Conservation (phyloP, 768 basidiomycete species). For the Psilocybe cyanescens region DNA sequence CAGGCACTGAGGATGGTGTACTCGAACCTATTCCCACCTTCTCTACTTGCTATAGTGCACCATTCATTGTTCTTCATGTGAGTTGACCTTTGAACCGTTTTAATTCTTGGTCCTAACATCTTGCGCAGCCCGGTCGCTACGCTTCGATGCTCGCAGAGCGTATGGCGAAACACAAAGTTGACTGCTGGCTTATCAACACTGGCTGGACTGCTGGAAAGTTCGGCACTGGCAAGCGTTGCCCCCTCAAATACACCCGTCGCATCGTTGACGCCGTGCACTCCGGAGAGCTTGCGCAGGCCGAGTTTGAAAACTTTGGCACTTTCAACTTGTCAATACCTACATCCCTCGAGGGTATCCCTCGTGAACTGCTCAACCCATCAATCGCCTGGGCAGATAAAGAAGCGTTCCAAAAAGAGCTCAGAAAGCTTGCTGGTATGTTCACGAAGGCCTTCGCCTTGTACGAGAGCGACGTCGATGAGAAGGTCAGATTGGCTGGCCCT, state of each 20-base stretch:
- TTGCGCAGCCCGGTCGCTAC: slow-evolving; percentile 82
- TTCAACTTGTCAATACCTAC: slow-evolving; percentile 91
- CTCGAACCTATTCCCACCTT: slow-evolving; percentile 98
- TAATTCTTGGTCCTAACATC: slow-evolving; percentile 7
- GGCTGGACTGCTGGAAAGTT: slow-evolving; percentile 96
- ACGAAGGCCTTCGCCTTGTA: slow-evolving; percentile 91
- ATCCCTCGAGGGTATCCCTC: slow-evolving; percentile 81
- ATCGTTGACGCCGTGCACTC: slow-evolving; percentile 98
- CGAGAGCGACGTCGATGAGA: slow-evolving; percentile 80
- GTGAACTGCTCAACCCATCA: slow-evolving; percentile 87
- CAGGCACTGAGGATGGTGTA: slow-evolving; percentile 98
- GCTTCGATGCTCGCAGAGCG: slow-evolving; percentile 96
- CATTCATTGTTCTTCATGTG: slow-evolving; percentile 98
- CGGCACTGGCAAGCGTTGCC: slow-evolving; percentile 91
- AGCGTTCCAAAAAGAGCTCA: slow-evolving; percentile 86
- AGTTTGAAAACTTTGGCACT: slow-evolving; percentile 82
- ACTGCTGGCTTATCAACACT: slow-evolving; percentile 99
- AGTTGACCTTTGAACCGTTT: slow-evolving; percentile 21
- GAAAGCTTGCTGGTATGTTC: slow-evolving; percentile 94
- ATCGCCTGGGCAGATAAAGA: slow-evolving; percentile 89
- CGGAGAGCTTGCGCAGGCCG: slow-evolving; percentile 84
- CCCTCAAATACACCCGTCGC: slow-evolving; percentile 92
- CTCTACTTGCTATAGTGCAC: slow-evolving; percentile 98
- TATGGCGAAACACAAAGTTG: slow-evolving; percentile 86
- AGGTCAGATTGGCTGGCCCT: slow-evolving; percentile 86